Base-by-base conservation (phyloP, 75 land plant genomes). In the Azolla pinnata region DNA sequence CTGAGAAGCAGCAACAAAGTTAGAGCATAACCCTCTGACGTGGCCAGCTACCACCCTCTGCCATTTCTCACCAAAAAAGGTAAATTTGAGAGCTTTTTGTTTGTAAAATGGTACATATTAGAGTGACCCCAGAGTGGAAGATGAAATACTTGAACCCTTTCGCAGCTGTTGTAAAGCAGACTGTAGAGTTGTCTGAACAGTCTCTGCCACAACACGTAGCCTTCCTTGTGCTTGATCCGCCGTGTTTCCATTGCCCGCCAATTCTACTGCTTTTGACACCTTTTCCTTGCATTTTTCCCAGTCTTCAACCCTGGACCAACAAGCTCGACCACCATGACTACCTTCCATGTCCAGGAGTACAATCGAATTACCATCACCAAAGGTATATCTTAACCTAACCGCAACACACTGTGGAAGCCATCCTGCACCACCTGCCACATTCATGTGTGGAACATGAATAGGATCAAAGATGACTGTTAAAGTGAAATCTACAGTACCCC, bases 351-450 rank as follows among this genome's bases (percentile, higher is more conserved):
- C 54, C 26, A 86, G 47, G 59, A 95, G 71, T 26, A 79, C 75
- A 7, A 95, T 74, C 28, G 47, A 66, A 31, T 66, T 68, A 52
- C 63, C 75, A 38, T 86, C 99, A 20, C 83, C 86, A 76, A 87
- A 89, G 7, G 77, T 40, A 62, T 95, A 95, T 65, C 75, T 75
- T 56, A 95, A 65, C 44, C 86, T 76, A 62, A 90, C 81, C 16
- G 86, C 87, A 30, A 90, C 97, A 70, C 97, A 95, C 56, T 95
- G 85, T 4, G 99, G 97, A 45, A 95, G 47, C 99, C 99, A 95
- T 23, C 92, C 99, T 61, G 99, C 99, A 19, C 99, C 99, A 28
- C 99, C 99, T 38, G 97, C 99, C 45, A 86, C 99, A 74, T 90
- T 90, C 53, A 86, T 70, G 30, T 75, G 79, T 32, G 97, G 97